Conservation (phyloP, 495 filamentous ascomycete genomes). For the Chaetomium cochliodes region DNA sequence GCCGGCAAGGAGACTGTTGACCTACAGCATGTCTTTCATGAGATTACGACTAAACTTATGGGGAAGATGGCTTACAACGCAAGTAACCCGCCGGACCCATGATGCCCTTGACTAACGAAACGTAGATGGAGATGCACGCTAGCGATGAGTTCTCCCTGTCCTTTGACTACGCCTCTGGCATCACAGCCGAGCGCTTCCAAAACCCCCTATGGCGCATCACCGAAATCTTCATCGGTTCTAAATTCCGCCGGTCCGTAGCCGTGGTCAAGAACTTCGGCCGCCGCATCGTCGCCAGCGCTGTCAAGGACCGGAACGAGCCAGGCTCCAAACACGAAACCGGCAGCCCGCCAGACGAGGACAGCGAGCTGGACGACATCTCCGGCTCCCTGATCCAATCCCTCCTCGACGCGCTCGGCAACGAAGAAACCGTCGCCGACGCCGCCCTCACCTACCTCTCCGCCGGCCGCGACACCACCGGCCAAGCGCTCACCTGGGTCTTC, state of each 20-base stretch:
- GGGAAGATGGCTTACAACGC: conserved; percentile 61
- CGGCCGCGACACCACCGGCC: conserved; percentile 59
- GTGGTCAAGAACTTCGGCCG: conserved; percentile 52
- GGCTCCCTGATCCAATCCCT: conserved; percentile 57
- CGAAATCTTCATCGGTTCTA: conserved; percentile 49
- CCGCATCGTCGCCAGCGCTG: conserved; percentile 52
- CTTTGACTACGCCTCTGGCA: conserved; percentile 59
- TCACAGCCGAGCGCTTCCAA: conserved; percentile 59
- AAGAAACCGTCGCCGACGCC: conserved; percentile 54
- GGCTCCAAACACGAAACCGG: background rate
- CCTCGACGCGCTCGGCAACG: conserved; percentile 51
- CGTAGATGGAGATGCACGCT: conserved; percentile 60
- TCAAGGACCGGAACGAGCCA: conserved; percentile 31
- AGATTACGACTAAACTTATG: conserved; percentile 60
- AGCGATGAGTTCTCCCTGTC: conserved; percentile 55
- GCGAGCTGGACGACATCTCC: conserved; percentile 45
- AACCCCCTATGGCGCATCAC: conserved; percentile 59
- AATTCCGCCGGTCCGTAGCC: conserved; percentile 46
- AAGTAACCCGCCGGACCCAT: conserved; percentile 10
- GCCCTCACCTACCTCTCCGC: conserved; percentile 62
- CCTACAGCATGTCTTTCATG: conserved; percentile 56
- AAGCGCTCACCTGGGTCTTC: conserved; percentile 60
- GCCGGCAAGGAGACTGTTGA: conserved; percentile 40
- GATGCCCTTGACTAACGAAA: conserved; percentile 14
- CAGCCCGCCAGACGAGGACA: conserved; percentile 17